Percentiles rank a stretch among this genome's conserved stretches.
Conservation (phyloP, 2,329 filamentous ascomycete species). For the Xylariaceae sp. region DNA sequence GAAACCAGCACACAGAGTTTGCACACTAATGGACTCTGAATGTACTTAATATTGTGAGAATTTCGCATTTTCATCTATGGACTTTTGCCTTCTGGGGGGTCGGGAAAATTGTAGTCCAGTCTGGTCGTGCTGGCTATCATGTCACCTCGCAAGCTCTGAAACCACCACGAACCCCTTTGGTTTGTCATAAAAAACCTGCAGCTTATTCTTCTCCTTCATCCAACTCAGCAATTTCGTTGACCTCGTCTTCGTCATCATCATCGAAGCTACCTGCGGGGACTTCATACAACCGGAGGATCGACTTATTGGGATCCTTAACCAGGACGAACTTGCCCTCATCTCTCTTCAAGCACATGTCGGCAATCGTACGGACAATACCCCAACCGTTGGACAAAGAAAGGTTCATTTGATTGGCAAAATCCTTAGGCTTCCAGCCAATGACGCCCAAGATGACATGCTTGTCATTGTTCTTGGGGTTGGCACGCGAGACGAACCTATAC, state of each 20-base stretch:
- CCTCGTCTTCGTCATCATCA: conserved; percentile 69
- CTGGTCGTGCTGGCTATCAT: too few species aligned
- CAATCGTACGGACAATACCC: conserved; percentile 97
- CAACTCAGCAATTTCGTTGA: conserved; percentile 38
- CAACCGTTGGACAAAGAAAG: conserved; percentile 94
- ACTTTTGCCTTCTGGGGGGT: too few species aligned
- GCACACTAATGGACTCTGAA: too few species aligned
- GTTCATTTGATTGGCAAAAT: conserved; percentile 98
- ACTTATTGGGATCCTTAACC: conserved; percentile 94
- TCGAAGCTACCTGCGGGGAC: conserved; percentile 86
- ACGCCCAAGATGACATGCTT: conserved; percentile 95
- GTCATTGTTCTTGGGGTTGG: conserved; percentile 86
- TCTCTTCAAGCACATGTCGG: conserved; percentile 83
- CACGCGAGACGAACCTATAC: conserved; percentile 83
- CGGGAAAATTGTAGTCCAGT: too few species aligned
- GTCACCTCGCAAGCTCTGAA: too few species aligned
- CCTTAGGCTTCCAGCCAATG: conserved; percentile 93
- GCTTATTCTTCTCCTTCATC: conserved; percentile 28
- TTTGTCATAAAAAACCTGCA: neutral
- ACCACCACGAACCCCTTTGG: too few species aligned
- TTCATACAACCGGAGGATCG: conserved; percentile 87
- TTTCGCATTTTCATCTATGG: too few species aligned
- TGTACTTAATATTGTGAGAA: too few species aligned
- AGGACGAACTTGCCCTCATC: conserved; percentile 78
- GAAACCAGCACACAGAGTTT: too few species aligned